Conservation (phyloP, 768 basidiomycete genomes). For the Cubamyces sp. region DNA sequence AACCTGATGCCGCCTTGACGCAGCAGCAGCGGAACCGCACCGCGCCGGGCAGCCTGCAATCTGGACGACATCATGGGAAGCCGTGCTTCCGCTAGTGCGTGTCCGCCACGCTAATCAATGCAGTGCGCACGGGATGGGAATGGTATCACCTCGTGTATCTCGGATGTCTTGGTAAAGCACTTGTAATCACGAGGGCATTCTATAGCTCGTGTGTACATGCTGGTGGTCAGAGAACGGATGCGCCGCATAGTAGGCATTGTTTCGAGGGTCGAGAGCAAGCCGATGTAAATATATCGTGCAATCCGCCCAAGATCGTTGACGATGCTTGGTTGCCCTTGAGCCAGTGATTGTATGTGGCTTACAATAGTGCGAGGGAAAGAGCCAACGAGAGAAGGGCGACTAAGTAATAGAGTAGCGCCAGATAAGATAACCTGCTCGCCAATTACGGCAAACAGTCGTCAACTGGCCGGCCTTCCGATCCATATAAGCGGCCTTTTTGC, state of each 20-base stretch:
- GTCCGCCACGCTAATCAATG: conserved; percentile 12
- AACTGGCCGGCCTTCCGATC: conserved; percentile 25
- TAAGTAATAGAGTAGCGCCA: background rate
- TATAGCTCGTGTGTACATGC: too few species aligned
- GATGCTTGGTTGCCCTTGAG: too few species aligned
- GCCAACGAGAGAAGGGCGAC: background rate
- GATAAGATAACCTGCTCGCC: conserved; percentile 23
- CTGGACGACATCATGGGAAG: background rate
- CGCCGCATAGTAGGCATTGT: too few species aligned
- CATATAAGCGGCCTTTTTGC: conserved; percentile 31
- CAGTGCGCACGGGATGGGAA: background rate
- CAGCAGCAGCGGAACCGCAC: background rate
- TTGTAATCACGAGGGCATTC: background rate
- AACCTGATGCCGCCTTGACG: background rate
- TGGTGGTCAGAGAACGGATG: too few species aligned
- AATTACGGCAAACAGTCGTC: conserved; percentile 24
- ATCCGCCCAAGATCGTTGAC: too few species aligned
- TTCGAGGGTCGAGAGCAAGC: too few species aligned
- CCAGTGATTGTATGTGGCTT: too few species aligned
- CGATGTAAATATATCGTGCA: too few species aligned
- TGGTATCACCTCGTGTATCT: conserved; percentile 1
- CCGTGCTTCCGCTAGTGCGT: background rate
- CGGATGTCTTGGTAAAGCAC: background rate
- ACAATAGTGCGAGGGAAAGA: conserved; percentile 1
- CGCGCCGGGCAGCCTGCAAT: background rate